Evolutionary conservation across 345 rosid species (phyloP).

Genomic region (Eucalyptus sp.): DNA sequence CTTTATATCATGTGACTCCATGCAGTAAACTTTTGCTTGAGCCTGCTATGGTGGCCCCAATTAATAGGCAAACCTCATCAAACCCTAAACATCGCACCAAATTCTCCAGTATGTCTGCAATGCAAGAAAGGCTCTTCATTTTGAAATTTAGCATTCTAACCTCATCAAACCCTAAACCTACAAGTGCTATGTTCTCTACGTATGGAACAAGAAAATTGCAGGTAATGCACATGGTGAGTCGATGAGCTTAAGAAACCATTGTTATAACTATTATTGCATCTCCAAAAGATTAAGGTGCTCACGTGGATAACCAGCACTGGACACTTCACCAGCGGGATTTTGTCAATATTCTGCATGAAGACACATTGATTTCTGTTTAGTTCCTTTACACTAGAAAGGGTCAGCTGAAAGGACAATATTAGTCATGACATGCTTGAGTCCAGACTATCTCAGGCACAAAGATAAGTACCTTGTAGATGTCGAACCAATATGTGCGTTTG

Average conservation of each 20-base stretch:
- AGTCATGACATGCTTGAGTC: neutral
- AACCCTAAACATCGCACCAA: neutral
- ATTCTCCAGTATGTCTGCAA: neutral
- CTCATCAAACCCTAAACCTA: neutral
- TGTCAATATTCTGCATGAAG: constrained; percentile 72
- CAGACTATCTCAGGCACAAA: neutral
- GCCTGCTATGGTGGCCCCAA: neutral
- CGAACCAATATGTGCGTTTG: constrained; percentile 87
- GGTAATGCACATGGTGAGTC: neutral
- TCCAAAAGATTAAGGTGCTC: constrained; percentile 15
- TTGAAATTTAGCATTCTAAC: neutral
- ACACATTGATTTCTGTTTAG: neutral
- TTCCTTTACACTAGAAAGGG: neutral
- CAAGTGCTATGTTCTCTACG: neutral
- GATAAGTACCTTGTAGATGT: constrained; percentile 74
- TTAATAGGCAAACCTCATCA: neutral
- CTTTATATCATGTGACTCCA: neutral
- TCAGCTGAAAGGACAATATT: neutral
- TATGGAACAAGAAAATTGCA: neutral
- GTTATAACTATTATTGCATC: neutral
- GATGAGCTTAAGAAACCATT: neutral
- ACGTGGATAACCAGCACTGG: constrained; percentile 92
- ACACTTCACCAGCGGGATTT: constrained; percentile 77
- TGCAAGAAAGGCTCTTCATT: neutral
- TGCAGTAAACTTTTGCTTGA: neutral